A percentile compares a stretch with the other conserved stretches of the same genome.
Evolutionary conservation across 257 asterid genomes (phyloP).

Genomic region (Sherardia arvensis): DNA sequence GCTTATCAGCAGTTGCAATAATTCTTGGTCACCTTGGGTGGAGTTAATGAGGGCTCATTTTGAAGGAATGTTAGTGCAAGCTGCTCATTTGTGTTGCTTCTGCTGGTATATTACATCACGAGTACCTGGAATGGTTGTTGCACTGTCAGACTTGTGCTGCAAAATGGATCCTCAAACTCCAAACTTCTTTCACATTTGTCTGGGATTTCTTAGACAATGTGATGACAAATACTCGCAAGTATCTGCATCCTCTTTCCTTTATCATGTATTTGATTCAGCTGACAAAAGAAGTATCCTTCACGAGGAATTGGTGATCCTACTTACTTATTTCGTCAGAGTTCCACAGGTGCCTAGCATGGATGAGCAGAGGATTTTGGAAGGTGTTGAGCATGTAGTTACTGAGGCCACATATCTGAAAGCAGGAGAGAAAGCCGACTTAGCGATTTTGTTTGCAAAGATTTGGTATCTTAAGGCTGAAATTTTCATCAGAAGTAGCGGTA

Average conservation of each 20-base stretch:
- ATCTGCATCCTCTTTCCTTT: background rate
- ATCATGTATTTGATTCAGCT: background rate
- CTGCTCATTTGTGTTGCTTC: background rate
- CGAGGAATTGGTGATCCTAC: background rate
- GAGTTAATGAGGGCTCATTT: background rate
- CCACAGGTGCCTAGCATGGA: background rate
- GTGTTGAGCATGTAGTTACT: background rate
- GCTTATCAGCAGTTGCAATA: background rate
- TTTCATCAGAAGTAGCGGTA: background rate
- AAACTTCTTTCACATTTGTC: background rate
- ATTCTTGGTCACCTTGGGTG: background rate
- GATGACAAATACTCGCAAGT: background rate
- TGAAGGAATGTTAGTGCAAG: background rate
- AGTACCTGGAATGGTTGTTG: background rate
- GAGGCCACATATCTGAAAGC: background rate
- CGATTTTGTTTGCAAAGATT: slow-evolving; percentile 1
- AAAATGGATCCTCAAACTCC: background rate
- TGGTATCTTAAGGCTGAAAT: slow-evolving; percentile 6
- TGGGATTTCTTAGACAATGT: background rate
- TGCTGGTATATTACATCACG: background rate
- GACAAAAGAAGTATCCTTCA: background rate
- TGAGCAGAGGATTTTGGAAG: background rate
- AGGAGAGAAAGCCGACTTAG: background rate
- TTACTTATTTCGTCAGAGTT: background rate
- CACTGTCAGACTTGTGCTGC: background rate